These are phyloP conservation scores for Moricandia moricandioides DNA, from an alignment of 345 rosid species.

Conservation along the genomic window DNA sequence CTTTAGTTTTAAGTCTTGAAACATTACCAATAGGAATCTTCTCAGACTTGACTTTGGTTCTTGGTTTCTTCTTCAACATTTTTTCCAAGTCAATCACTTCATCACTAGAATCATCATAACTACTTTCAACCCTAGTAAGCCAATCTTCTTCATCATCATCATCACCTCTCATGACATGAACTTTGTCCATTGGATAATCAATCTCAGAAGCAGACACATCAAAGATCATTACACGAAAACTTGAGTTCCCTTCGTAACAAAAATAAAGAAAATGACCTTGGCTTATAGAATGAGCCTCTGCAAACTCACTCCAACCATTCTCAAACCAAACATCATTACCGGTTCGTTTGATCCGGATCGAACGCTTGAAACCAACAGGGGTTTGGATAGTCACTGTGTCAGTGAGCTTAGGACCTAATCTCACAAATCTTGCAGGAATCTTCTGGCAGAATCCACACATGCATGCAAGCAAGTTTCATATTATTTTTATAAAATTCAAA, in stretches of 20 bases:
- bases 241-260: conserved; percentile 17
- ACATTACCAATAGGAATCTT: not conserved
- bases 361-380: conserved; percentile 26
- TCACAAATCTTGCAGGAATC: conserved; percentile 30
- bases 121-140: not conserved
- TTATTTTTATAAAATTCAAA: not conserved
- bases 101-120: conserved; percentile 12
- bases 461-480: conserved; percentile 20
- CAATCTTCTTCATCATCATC: not conserved
- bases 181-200: conserved; percentile 22
- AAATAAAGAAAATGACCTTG: conserved; percentile 20
- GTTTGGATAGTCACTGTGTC: conserved; percentile 18
- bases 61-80: conserved; percentile 15
- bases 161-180: conserved; percentile 8
- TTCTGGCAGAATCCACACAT: conserved; percentile 23
- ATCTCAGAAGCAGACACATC: conserved; percentile 30
- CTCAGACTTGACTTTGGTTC: not conserved
- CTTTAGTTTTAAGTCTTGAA: not conserved
- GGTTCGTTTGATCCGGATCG: conserved; percentile 1
- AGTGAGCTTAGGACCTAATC: conserved; percentile 23
- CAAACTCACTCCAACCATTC: conserved; percentile 36
- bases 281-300: conserved; percentile 24
- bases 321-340: conserved; percentile 29
- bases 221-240: conserved; percentile 25
- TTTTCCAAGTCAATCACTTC: conserved; percentile 15